Evolutionary conservation across 495 filamentous ascomycete genomes (phyloP), one percentile per base, ranked within the genome.

Genomic region (Collariella sp.): DNA sequence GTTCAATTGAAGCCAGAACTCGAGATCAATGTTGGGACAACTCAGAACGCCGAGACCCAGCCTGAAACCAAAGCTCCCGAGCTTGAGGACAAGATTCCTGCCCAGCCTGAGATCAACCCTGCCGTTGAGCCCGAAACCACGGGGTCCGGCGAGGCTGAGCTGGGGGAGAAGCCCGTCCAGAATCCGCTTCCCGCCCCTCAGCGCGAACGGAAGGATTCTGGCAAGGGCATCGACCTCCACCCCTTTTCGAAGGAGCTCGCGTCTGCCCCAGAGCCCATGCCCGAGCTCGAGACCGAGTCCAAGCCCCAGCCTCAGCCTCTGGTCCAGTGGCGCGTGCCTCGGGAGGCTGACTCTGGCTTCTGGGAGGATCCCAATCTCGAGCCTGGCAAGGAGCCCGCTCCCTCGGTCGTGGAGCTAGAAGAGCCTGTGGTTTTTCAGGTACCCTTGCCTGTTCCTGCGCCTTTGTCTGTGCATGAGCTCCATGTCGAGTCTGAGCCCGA

Each of bases 321-420:
- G 36, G 5, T 50, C 33, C 35, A 41, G 16, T 44, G 43, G 13
- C 29, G 26, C 7, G 22, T 61, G 2, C 40, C 62, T 7, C 36
- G 65, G n/a, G 56, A 66, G 18, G 63, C 57, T n/a, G 65, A 67
- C 43, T 67, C 65, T 11, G 65, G 65, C 3, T 67, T 67, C 55
- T 67, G 65, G 65, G 64, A 67, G 19, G 48, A 46, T 1, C 58
- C 62, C 18, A 60, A 63, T 23, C 24, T 47, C 5, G 61, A 64
- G 36, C 29, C 35, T 31, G 18, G 50, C 12, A 60, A 58, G 50
- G 49, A 58, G 23, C 50, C 36, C 10, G 45, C 59, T 31, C 49
- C 60, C 23, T 59, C 60, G 15, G 19, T 64, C 16, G 31, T 55
- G 3, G 63, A 64, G 50, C 35, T 64, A 11, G 50, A n/a, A n/a